A percentile compares a stretch with the other conserved stretches of the same genome.
phyloP scores from a whole-genome alignment of 1,139 yeast genomes.

The Yamadazyma aaseri region DNA sequence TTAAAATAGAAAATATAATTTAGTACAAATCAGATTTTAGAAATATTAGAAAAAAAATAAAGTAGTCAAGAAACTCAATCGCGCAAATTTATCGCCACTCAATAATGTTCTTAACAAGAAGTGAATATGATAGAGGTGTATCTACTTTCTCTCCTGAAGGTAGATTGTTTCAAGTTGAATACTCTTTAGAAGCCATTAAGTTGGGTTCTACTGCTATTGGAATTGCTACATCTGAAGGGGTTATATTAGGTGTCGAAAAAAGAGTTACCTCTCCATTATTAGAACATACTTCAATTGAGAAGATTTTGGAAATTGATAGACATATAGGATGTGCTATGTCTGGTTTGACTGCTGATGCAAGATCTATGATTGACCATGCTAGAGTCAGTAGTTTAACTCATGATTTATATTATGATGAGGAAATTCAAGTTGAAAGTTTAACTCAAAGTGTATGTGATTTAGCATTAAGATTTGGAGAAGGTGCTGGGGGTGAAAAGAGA shows the following conservation, averaged over 20 bases:
- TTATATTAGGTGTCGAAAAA: constrained; percentile 93
- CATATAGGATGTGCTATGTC: constrained; percentile 99
- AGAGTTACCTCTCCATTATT: constrained; percentile 90
- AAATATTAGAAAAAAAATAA: too few relatives aligned
- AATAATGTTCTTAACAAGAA: constrained; percentile 93
- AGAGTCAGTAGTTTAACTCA: constrained; percentile 90
- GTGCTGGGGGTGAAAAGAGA: constrained; percentile 94
- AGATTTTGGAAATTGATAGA: constrained; percentile 88
- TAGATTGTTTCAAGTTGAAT: constrained; percentile 96
- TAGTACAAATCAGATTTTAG: too few relatives aligned
- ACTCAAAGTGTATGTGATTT: constrained; percentile 97
- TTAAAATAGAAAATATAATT: not conserved
- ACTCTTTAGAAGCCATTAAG: constrained; percentile 95
- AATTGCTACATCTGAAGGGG: constrained; percentile 94
- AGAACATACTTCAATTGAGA: constrained; percentile 92
- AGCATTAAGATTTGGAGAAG: constrained; percentile 97
- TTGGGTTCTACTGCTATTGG: constrained; percentile 98
- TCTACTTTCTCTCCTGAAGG: constrained; percentile 99
- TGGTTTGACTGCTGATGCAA: constrained; percentile 97
- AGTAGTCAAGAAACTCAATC: not conserved
- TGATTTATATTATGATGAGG: constrained; percentile 86
- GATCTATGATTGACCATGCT: constrained; percentile 98
- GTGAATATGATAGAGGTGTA: constrained; percentile 99
- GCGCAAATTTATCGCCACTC: constrained; percentile 4
- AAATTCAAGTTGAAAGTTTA: constrained; percentile 86